Conservation (phyloP, 2,329 filamentous ascomycete species). For the Fusarium chuoi region DNA sequence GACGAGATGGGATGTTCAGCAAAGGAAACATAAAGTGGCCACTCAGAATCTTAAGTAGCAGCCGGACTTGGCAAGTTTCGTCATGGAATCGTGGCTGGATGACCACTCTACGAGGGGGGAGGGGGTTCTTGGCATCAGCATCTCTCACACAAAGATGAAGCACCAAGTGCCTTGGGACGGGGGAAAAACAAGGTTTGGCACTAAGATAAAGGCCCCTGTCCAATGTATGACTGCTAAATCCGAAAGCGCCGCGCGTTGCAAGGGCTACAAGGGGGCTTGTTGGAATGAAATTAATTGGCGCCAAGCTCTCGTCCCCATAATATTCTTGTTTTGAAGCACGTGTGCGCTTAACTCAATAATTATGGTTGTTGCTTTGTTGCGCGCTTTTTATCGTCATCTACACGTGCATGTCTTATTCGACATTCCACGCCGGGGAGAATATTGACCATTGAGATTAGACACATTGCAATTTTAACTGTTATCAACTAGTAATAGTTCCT, state of each 20-base stretch:
- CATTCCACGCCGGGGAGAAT: neutral
- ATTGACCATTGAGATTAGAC: neutral
- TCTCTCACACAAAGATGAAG: constrained; percentile 24
- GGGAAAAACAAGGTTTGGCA: constrained; percentile 1
- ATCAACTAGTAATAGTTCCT: neutral
- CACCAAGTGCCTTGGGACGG: constrained; percentile 5
- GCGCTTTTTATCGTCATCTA: neutral
- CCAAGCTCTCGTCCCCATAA: neutral
- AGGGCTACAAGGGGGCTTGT: constrained; percentile 16
- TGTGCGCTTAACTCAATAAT: neutral
- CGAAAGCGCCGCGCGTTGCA: constrained; percentile 9
- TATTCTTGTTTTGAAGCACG: constrained; percentile 6
- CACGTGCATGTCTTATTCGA: constrained; percentile 16
- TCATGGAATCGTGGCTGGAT: constrained; percentile 25
- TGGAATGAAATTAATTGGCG: constrained; percentile 19
- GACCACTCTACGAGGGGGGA: neutral
- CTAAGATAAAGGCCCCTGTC: neutral
- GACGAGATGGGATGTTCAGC: neutral
- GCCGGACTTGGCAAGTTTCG: neutral
- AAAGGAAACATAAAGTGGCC: neutral
- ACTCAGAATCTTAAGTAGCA: constrained; percentile 12
- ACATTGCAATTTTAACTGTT: neutral
- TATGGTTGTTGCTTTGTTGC: neutral
- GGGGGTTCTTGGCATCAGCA: constrained; percentile 16
- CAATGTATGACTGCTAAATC: constrained; percentile 6